Evolutionary conservation across 2,329 filamentous ascomycete species (phyloP).

Genomic region (Xylaria sp.): DNA sequence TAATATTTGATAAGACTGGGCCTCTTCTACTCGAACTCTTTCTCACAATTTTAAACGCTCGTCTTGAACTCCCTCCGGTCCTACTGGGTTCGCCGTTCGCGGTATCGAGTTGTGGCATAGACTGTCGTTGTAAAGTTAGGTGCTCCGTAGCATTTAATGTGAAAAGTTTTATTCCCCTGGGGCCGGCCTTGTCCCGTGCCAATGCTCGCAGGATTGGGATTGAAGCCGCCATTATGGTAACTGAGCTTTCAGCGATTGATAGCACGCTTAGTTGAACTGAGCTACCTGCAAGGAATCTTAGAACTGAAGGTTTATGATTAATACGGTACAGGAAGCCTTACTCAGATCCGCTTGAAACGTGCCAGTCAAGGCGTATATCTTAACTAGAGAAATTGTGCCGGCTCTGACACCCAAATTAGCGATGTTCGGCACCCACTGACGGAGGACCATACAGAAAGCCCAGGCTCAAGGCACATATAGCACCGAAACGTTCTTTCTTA

Average conservation of each 20-base stretch:
- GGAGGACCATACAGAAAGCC: conserved; percentile 45
- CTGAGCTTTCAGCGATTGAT: conserved; percentile 36
- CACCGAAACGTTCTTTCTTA: conserved; percentile 48
- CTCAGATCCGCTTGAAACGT: conserved; percentile 21
- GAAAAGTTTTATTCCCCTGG: conserved; percentile 15
- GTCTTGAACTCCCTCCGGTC: neutral
- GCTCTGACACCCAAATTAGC: conserved; percentile 34
- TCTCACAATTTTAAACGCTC: neutral
- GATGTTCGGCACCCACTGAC: neutral
- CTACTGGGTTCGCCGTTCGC: neutral
- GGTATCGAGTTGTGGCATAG: neutral
- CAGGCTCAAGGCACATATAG: conserved; percentile 50
- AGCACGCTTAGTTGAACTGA: conserved; percentile 27
- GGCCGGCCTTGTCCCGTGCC: conserved; percentile 23
- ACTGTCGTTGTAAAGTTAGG: conserved; percentile 15
- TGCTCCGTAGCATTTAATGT: conserved; percentile 22
- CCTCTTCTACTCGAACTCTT: conserved; percentile 2
- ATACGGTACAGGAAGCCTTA: neutral
- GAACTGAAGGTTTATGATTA: neutral
- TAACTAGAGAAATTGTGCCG: conserved; percentile 41
- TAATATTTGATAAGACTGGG: conserved; percentile 24
- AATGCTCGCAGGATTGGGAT: conserved; percentile 41
- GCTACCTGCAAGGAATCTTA: conserved; percentile 2
- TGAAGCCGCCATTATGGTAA: conserved; percentile 42
- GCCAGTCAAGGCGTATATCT: conserved; percentile 36